Evolutionary conservation across 371 early-diverging fungal genomes (phyloP).

Genomic region (Coemansia sp.): DNA sequence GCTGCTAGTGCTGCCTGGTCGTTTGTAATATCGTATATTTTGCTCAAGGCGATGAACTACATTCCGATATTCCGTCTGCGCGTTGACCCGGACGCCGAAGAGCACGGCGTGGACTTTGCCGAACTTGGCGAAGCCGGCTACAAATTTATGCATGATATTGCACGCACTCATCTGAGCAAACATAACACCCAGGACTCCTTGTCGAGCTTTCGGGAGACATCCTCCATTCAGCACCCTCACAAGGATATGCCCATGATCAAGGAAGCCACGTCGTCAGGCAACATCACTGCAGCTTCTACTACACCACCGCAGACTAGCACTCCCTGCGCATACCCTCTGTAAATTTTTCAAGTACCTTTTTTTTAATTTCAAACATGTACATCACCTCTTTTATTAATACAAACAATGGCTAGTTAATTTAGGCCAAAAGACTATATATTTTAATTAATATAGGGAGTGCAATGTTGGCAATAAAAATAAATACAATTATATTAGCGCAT

Average conservation of each 20-base stretch:
- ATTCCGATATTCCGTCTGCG: conserved; percentile 66
- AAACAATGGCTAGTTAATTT: too few species aligned
- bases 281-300: not conserved
- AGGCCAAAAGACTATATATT: too few species aligned
- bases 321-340: conserved; percentile 2
- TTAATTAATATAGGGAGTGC: too few species aligned
- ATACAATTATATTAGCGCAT: not conserved
- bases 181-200: not conserved
- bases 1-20: conserved; percentile 78
- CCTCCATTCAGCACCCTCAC: conserved; percentile 23
- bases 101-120: conserved; percentile 71
- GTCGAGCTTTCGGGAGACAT: conserved; percentile 17
- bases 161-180: conserved; percentile 8
- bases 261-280: conserved; percentile 6
- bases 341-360: not conserved
- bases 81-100: conserved; percentile 68
- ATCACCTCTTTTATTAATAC: not conserved
- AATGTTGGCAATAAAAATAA: not conserved
- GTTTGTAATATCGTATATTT: conserved; percentile 70
- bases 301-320: not conserved
- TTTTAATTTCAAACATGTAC: not conserved
- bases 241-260: conserved; percentile 29
- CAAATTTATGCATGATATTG: conserved; percentile 38
- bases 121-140: conserved; percentile 73
- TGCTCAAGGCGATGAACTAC: conserved; percentile 75